These are phyloP conservation scores for Apiospora kogelbergensis DNA, from an alignment of 2,329 filamentous ascomycete species.

Conservation along the genomic window DNA sequence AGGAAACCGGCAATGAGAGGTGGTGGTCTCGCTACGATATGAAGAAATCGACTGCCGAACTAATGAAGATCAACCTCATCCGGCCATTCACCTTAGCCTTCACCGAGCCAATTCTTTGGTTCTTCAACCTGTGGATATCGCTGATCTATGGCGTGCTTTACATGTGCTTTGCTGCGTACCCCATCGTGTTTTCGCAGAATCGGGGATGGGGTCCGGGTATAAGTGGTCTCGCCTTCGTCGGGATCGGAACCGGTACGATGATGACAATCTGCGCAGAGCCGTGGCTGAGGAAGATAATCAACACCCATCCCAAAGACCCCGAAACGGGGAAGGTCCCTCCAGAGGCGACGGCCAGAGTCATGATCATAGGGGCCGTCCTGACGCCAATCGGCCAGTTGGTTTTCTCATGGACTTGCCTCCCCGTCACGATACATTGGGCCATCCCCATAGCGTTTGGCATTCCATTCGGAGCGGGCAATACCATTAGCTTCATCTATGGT, in stretches of 20 bases:
- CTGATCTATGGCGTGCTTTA: conserved; percentile 86
- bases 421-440: conserved; percentile 77
- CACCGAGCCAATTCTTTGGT: conserved; percentile 79
- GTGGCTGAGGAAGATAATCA: conserved; percentile 74
- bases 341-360: conserved; percentile 78
- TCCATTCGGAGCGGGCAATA: conserved; percentile 77
- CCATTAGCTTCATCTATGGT: conserved; percentile 77
- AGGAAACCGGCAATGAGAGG: conserved; percentile 67
- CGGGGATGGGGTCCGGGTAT: conserved; percentile 77
- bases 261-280: conserved; percentile 66
- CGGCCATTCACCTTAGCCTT: conserved; percentile 76
- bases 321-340: conserved; percentile 71
- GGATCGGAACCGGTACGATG: conserved; percentile 64
- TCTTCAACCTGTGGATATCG: conserved; percentile 72
- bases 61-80: conserved; percentile 74
- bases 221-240: conserved; percentile 76
- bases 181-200: conserved; percentile 72
- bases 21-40: conserved; percentile 84
- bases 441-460: conserved; percentile 75
- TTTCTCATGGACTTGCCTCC: conserved; percentile 87
- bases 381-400: conserved; percentile 78
- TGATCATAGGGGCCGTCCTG: conserved; percentile 74
- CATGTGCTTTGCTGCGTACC: conserved; percentile 88
- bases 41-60: conserved; percentile 58
- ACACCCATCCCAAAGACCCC: conserved; percentile 72